These are phyloP conservation scores for Parsonsia alboflavescens DNA, from an alignment of 257 asterid species.

Conservation along the genomic window DNA sequence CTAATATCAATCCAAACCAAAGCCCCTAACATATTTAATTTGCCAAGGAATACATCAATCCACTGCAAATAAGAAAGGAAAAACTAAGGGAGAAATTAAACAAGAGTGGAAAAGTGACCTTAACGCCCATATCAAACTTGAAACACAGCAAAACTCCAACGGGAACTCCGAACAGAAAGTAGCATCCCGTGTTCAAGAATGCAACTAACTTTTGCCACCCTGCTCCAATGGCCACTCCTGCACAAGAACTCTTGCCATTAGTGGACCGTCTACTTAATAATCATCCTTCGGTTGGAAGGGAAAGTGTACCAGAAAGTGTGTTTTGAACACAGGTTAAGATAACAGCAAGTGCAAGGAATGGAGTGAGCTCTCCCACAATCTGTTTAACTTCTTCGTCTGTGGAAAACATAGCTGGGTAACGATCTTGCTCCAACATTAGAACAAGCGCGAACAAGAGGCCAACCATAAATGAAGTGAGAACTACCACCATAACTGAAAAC, in stretches of 20 bases:
- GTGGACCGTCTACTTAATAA: no score
- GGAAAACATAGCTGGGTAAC: conserved; percentile 46
- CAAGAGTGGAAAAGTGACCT: conserved; percentile 20
- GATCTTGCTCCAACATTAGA: conserved; percentile 31
- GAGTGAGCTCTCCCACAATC: conserved; percentile 41
- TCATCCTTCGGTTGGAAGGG: no score
- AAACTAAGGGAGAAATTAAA: background rate
- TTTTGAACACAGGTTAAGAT: conserved; percentile 44
- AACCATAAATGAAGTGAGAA: conserved; percentile 26
- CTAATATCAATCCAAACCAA: conserved; percentile 1
- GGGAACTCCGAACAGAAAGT: conserved; percentile 59
- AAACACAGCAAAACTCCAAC: conserved; percentile 49
- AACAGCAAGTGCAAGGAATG: conserved; percentile 44
- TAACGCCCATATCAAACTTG: conserved; percentile 40
- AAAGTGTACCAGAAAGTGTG: conserved; percentile 43
- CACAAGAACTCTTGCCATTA: background rate
- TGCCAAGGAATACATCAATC: no score
- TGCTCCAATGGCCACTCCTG: conserved; percentile 79
- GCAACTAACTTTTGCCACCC: conserved; percentile 89
- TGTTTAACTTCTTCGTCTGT: conserved; percentile 26
- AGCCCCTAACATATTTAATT: no score
- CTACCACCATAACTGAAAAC: conserved; percentile 53
- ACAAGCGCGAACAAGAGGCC: conserved; percentile 31
- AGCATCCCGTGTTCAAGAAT: conserved; percentile 52
- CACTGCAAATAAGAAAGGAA: no score